These are phyloP conservation scores for Ustilago loliicola DNA, from an alignment of 1,284 basidiomycete genomes.

Conservation along the genomic window DNA sequence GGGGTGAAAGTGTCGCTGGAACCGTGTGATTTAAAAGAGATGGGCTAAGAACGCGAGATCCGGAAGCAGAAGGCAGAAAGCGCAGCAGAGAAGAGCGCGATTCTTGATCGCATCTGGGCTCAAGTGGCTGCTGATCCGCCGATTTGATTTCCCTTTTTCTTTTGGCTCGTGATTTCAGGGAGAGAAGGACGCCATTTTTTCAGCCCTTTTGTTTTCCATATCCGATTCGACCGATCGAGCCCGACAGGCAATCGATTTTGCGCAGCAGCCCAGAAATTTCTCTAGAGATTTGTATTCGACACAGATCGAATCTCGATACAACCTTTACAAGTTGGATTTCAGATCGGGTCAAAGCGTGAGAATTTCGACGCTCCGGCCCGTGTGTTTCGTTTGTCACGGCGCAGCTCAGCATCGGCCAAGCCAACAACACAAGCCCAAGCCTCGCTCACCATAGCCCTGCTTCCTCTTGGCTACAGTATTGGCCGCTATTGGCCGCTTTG, in stretches of 20 bases:
- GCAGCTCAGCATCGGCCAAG: neutral
- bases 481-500: too few species aligned
- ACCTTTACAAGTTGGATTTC: neutral
- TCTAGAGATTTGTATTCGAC: neutral
- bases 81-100: neutral
- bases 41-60: constrained; percentile 20
- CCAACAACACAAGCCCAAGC: neutral
- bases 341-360: constrained; percentile 11
- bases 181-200: constrained; percentile 2
- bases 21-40: neutral
- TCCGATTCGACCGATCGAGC: constrained; percentile 28
- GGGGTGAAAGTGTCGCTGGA: constrained; percentile 12
- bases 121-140: constrained; percentile 19
- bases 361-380: neutral
- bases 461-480: too few species aligned
- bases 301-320: constrained; percentile 6
- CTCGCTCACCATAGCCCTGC: too few species aligned
- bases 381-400: too few species aligned
- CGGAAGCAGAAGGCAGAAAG: constrained; percentile 6
- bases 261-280: neutral
- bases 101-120: constrained; percentile 6
- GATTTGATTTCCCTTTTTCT: constrained; percentile 7
- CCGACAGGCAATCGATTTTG: constrained; percentile 2
- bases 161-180: constrained; percentile 6
- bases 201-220: neutral